Evolutionary conservation across 2,329 filamentous ascomycete species (phyloP), one percentile per base, ranked within the genome.

Genomic region (Monosporascus cannonballus): DNA sequence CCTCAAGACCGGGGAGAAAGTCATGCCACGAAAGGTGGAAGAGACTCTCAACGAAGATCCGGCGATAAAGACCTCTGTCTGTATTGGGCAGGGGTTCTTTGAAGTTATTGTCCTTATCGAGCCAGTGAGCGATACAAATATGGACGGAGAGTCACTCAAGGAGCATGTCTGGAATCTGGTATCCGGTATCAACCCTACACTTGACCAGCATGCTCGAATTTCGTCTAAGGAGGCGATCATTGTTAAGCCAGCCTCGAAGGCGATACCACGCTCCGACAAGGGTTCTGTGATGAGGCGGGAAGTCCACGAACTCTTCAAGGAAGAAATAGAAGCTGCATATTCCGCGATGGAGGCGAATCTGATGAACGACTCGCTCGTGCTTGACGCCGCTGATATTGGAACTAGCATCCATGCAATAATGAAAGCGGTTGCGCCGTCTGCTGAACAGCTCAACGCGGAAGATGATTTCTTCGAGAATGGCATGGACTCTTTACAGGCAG

Each of bases 401-500:
- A 20, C 20, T 2, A 50, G 50, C 3, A 48, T 66, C 17, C 49
- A 56, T 2, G 25, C 52, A 3, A 51, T 61, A 17, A 47, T 63
- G 4, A 37, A 54, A 4, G 34, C 51, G 17, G 51, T 54, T 30
- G 27, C n/a, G 42, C 50, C 51, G 44, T 49, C 48, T 55, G 38
- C 51, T 42, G 45, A 48, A 22, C 44, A 25, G 6, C 51, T 54
- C 36, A 36, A n/a, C 24, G 30, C 25, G 2, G 52, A 60, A 3
- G 57, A 67, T 18, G 64, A 67, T 50, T 60, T 67, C 24, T 65
- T 67, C 37, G 60, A 66, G 47, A 53, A 56, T 11, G 65, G 65
- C 1, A 62, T 67, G 61, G 62, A 67, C 36, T 67, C 64, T 2
- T 39, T 69, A n/a, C 61, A 67, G 27, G 57, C 63, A n/a, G 56